These are phyloP conservation scores for Hymenotorrendiella dingleyae DNA, from an alignment of 2,329 filamentous ascomycete genomes.

Conservation along the genomic window DNA sequence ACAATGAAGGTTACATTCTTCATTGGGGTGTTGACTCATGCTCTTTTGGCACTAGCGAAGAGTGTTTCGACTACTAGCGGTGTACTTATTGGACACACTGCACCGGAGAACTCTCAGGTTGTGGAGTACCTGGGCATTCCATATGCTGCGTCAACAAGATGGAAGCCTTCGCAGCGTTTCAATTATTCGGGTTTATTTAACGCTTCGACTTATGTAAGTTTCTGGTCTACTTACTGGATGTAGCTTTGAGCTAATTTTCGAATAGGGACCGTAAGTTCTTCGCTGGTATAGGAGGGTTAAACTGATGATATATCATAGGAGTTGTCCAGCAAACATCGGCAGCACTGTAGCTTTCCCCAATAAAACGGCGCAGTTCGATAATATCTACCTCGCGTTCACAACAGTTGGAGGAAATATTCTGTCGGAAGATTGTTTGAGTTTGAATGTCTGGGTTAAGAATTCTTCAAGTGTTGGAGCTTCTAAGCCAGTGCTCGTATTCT, in stretches of 20 bases:
- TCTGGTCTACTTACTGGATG: neutral
- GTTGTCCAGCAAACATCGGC: neutral
- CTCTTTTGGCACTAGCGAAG: too few species aligned
- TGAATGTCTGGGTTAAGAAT: constrained; percentile 32
- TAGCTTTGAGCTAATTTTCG: neutral
- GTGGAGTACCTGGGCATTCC: constrained; percentile 33
- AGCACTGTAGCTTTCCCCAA: neutral
- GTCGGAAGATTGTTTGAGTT: constrained; percentile 31
- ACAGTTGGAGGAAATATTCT: neutral
- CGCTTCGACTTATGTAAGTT: neutral
- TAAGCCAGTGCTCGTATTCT: constrained; percentile 37
- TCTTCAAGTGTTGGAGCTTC: constrained; percentile 12
- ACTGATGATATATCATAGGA: neutral
- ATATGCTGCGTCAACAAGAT: constrained; percentile 34
- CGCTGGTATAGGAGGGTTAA: neutral
- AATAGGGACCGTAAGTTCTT: neutral
- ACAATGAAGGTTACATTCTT: too few species aligned
- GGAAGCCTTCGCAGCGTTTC: constrained; percentile 14
- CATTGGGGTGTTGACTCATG: too few species aligned
- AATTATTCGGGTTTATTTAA: neutral
- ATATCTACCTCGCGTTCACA: neutral
- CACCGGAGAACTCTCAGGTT: constrained; percentile 23
- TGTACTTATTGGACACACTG: constrained; percentile 11
- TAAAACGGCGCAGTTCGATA: neutral
- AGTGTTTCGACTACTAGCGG: constrained; percentile 11